Evolutionary conservation across 2,329 filamentous ascomycete species (phyloP).

Genomic region (Talaromyces verruculosus): DNA sequence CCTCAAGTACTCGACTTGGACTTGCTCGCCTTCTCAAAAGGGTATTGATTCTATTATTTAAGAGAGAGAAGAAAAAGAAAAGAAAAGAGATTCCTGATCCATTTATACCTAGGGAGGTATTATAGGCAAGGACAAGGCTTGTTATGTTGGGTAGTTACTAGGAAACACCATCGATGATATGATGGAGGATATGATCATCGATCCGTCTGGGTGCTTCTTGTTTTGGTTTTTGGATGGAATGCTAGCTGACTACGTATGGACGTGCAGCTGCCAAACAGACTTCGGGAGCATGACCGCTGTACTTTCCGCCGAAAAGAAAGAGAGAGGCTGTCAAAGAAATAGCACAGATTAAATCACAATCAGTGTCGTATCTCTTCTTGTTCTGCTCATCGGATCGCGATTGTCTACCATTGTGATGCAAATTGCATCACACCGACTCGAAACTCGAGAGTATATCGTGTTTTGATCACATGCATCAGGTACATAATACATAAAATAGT

Average conservation of each 20-base stretch:
- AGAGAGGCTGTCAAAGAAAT: neutral
- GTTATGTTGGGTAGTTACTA: neutral
- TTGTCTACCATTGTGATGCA: slow-evolving; percentile 1
- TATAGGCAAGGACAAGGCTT: neutral
- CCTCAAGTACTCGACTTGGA: neutral
- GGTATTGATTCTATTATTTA: slow-evolving; percentile 1
- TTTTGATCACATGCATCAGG: neutral
- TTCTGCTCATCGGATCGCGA: neutral
- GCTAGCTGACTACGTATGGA: neutral
- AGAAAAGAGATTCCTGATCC: neutral
- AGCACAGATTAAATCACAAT: neutral
- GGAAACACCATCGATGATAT: neutral
- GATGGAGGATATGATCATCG: neutral
- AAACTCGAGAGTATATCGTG: neutral
- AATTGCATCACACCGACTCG: neutral
- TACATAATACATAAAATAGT: neutral
- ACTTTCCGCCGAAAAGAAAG: neutral
- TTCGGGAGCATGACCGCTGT: neutral
- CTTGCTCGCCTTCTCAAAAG: slow-evolving; percentile 8
- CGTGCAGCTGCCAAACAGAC: neutral
- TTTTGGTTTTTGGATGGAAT: neutral
- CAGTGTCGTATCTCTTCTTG: neutral
- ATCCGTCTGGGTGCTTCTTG: neutral
- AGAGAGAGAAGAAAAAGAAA: neutral
- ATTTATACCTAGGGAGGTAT: neutral